Evolutionary conservation across 2,329 filamentous ascomycete species (phyloP).

Genomic region (Daldinia eschscholtzii): DNA sequence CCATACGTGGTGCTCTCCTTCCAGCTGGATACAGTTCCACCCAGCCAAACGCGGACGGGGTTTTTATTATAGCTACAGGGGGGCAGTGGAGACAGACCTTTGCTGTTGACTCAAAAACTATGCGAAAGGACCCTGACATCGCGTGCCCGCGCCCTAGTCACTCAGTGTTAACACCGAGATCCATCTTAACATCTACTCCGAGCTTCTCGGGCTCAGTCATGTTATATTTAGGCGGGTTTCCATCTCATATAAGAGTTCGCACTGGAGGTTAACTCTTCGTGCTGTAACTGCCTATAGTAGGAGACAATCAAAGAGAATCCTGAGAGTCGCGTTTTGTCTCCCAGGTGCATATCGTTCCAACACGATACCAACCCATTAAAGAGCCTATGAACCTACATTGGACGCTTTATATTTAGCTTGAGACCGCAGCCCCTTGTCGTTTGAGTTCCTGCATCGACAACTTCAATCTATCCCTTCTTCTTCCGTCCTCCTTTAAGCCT

Average conservation of each 20-base stretch:
- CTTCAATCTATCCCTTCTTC: not conserved
- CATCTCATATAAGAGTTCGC: constrained; percentile 27
- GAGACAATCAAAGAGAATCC: not conserved
- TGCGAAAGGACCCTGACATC: constrained; percentile 2
- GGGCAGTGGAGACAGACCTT: not conserved
- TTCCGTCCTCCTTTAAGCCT: not conserved
- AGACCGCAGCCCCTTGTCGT: not conserved
- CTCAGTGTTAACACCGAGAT: constrained; percentile 6
- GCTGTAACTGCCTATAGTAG: not conserved
- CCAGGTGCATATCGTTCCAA: not conserved
- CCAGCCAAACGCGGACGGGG: not conserved
- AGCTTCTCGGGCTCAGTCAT: constrained; percentile 13
- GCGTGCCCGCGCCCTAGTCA: not conserved
- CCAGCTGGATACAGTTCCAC: constrained; percentile 1
- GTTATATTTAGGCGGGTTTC: not conserved
- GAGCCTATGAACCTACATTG: not conserved
- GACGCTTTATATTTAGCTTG: not conserved
- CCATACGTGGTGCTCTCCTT: not conserved
- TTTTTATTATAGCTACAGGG: not conserved
- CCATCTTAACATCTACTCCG: not conserved
- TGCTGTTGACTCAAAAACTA: constrained; percentile 1
- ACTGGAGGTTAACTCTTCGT: not conserved
- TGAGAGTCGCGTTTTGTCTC: not conserved
- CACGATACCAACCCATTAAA: not conserved
- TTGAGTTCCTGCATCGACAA: not conserved